phyloP scores from a whole-genome alignment of 768 basidiomycete genomes.

The Sistotremastrum suecicum region DNA sequence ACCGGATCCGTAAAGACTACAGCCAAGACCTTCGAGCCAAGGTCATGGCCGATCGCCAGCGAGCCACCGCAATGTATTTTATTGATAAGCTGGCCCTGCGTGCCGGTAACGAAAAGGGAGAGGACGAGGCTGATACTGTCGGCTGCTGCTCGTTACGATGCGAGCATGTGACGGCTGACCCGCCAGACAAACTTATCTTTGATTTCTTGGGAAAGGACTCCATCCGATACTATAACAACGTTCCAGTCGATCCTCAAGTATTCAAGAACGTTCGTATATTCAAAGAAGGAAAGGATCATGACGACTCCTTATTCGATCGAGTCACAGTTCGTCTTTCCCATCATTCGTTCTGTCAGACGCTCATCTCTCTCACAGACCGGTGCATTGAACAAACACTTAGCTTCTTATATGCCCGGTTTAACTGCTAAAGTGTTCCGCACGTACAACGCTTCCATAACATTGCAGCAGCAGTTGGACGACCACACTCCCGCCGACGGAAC shows the following conservation, averaged over 20 bases:
- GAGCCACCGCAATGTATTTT: constrained; percentile 99
- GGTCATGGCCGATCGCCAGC: constrained; percentile 88
- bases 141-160: constrained; percentile 97
- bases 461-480: constrained; percentile 80
- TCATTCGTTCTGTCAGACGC: not conserved
- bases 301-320: constrained; percentile 88
- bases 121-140: constrained; percentile 98
- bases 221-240: constrained; percentile 90
- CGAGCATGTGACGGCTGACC: constrained; percentile 88
- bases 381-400: constrained; percentile 82
- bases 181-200: constrained; percentile 79
- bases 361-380: constrained; percentile 43
- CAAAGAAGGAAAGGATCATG: constrained; percentile 83
- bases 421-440: constrained; percentile 99
- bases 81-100: constrained; percentile 94
- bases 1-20: constrained; percentile 84
- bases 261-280: constrained; percentile 98
- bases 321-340: constrained; percentile 55
- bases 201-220: constrained; percentile 99
- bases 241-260: constrained; percentile 78
- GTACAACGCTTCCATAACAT: constrained; percentile 94
- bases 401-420: constrained; percentile 89
- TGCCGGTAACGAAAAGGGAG: constrained; percentile 98
- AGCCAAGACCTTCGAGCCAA: constrained; percentile 72
- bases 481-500: constrained; percentile 45